Percentiles rank a stretch among this genome's conserved stretches.
Conservation (phyloP, 805 yeast species). For the Metschnikowia corniflorae region DNA sequence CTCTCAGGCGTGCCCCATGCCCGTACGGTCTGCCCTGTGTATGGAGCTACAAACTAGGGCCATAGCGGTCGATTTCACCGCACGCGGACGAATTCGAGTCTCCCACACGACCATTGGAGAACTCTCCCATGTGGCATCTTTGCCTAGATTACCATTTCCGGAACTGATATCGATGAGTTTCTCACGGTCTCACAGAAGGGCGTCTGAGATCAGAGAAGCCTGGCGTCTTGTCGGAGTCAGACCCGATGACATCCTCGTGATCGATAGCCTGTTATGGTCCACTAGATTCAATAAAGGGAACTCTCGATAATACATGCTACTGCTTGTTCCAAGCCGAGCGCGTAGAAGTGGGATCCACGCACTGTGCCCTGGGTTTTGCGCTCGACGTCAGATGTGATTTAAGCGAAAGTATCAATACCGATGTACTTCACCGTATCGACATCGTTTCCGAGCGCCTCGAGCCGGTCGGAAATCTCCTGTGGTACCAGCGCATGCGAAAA, state of each 20-base stretch:
- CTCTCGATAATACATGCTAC: slow-evolving; percentile 77
- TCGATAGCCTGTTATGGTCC: slow-evolving; percentile 23
- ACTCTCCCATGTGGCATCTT: slow-evolving; percentile 97
- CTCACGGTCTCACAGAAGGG: slow-evolving; percentile 39
- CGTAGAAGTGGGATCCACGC: slow-evolving; percentile 89
- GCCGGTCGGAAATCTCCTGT: slow-evolving; percentile 41
- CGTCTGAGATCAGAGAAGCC: slow-evolving; percentile 23
- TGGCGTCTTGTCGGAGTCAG: slow-evolving; percentile 35
- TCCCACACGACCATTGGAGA: slow-evolving; percentile 93
- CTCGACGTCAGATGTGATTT: slow-evolving; percentile 58
- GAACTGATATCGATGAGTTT: slow-evolving; percentile 72
- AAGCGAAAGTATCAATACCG: slow-evolving; percentile 72
- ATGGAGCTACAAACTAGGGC: slow-evolving; percentile 80
- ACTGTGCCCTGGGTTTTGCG: slow-evolving; percentile 51
- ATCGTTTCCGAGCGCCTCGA: slow-evolving; percentile 55
- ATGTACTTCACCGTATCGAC: slow-evolving; percentile 78
- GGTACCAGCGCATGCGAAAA: slow-evolving; percentile 87
- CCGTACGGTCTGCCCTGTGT: slow-evolving; percentile 56
- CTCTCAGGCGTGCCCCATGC: slow-evolving; percentile 79
- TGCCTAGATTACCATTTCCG: slow-evolving; percentile 80
- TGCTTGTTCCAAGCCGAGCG: slow-evolving; percentile 88
- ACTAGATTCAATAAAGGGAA: slow-evolving; percentile 49
- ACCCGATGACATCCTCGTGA: slow-evolving; percentile 34
- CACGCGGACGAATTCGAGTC: slow-evolving; percentile 94
- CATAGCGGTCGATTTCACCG: slow-evolving; percentile 97